Evolutionary conservation across 139 green algal genomes (phyloP), one percentile per base, ranked within the genome.

Genomic region (Chlamydomonas sphaeroides): DNA sequence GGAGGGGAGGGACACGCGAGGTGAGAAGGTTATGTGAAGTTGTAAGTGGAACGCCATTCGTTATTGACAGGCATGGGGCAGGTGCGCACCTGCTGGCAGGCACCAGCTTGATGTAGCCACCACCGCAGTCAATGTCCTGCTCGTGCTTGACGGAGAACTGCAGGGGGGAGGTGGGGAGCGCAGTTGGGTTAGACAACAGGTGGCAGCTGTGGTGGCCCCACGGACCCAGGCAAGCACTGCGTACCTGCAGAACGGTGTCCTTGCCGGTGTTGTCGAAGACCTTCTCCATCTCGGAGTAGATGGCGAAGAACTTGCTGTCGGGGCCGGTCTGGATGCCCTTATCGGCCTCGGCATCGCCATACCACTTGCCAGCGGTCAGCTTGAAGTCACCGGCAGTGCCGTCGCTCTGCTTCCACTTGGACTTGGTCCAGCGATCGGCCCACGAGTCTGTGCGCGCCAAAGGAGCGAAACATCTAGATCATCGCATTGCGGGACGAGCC

Each of bases 91-190:
- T 82, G 17, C 39, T 68, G 23, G 82, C 75, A 21, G 93, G 93
- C 2, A 98, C 53, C 1, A 98, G 74, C 90, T 98, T 98, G 85
- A 98, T 94, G 93, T 98, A 98, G 78, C 94, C 95, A 76, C 95
- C 95, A 67, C 95, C 95, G 89, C 95, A 98, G 91, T 98, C 94
- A 11, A 98, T 79, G 67, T 94, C 89, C 88, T 98, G 94, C 84
- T 98, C 95, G 75, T 98, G 92, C 93, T 98, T 98, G 28, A 94
- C 94, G 15, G 87, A 91, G 87, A 94, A 98, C 92, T 97, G 92
- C 80, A 25, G 25, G 21, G 23, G n/a, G n/a, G n/a, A n/a, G n/a
- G n/a, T n/a, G n/a, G n/a, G 42, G 32, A 11, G 63, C 63, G 42
- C 28, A 11, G 69, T 26, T 28, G 28, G n/a, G 20, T 41, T 38